These are phyloP conservation scores for Phlegmacium glaucopus DNA, from an alignment of 768 basidiomycete genomes.

Conservation along the genomic window DNA sequence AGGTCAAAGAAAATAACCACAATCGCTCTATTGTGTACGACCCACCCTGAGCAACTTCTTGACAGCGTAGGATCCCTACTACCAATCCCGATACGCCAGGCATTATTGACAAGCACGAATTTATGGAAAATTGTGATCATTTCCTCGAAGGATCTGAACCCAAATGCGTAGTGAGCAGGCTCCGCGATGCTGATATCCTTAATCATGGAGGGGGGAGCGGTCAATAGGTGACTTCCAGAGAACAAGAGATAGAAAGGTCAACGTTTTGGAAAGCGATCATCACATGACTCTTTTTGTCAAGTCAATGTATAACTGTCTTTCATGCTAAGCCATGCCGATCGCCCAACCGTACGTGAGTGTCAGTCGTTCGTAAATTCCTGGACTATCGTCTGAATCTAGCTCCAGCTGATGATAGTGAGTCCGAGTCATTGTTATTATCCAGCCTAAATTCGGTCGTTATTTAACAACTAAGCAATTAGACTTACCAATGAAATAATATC, in stretches of 20 bases:
- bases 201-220: background rate
- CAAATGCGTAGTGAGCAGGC: conserved; percentile 9
- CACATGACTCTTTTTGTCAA: no score
- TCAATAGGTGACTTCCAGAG: no score
- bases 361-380: conserved; percentile 56
- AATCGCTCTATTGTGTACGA: background rate
- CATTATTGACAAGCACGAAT: background rate
- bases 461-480: no score
- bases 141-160: conserved; percentile 25
- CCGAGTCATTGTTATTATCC: no score
- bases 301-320: background rate
- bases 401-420: conserved; percentile 33
- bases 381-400: conserved; percentile 56
- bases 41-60: background rate
- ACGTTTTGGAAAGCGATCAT: no score
- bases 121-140: conserved; percentile 6
- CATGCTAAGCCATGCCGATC: conserved; percentile 57
- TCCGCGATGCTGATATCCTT: no score
- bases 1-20: background rate
- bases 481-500: no score
- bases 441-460: no score
- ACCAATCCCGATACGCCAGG: no score
- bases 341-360: conserved; percentile 84
- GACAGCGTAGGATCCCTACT: no score
- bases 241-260: no score